Conservation (phyloP, 768 basidiomycete species). For the Tylopilus balloui region DNA sequence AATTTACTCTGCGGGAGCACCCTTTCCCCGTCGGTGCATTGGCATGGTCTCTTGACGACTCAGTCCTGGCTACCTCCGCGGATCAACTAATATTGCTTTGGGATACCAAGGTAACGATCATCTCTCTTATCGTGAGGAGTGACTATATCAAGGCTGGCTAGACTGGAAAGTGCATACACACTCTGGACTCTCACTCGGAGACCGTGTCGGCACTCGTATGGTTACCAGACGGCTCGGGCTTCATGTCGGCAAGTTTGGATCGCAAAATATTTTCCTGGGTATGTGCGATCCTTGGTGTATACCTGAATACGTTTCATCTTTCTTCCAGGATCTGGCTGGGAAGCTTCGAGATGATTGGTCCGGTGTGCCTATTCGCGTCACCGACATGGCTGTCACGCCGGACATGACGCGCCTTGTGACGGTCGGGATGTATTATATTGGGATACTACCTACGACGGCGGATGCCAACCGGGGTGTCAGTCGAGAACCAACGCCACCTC, state of each 20-base stretch:
- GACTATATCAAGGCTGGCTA: slow-evolving; percentile 30
- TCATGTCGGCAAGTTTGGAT: slow-evolving; percentile 87
- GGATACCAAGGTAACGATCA: slow-evolving; percentile 71
- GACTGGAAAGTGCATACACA: slow-evolving; percentile 70
- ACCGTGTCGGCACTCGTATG: slow-evolving; percentile 83
- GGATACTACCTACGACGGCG: slow-evolving; percentile 17
- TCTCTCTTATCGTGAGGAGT: not conserved
- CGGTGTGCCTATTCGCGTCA: slow-evolving; percentile 70
- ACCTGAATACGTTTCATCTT: slow-evolving; percentile 7
- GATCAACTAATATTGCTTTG: slow-evolving; percentile 84
- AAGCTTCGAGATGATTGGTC: slow-evolving; percentile 67
- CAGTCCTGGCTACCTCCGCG: slow-evolving; percentile 75
- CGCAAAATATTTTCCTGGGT: slow-evolving; percentile 84
- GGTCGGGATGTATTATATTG: slow-evolving; percentile 61
- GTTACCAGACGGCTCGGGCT: slow-evolving; percentile 85
- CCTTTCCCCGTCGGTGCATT: slow-evolving; percentile 72
- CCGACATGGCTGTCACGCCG: slow-evolving; percentile 83
- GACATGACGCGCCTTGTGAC: slow-evolving; percentile 80
- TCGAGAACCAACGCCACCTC: slow-evolving; percentile 35
- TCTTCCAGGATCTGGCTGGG: slow-evolving; percentile 66
- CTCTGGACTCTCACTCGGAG: slow-evolving; percentile 69
- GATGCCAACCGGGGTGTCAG: slow-evolving; percentile 26
- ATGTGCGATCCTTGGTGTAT: slow-evolving; percentile 22
- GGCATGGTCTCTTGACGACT: slow-evolving; percentile 91
- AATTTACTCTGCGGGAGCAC: slow-evolving; percentile 69